Evolutionary conservation across 352 stramenopile genomes (phyloP), one percentile per base, ranked within the genome.

Genomic region (Globisporangium abappressorium): DNA sequence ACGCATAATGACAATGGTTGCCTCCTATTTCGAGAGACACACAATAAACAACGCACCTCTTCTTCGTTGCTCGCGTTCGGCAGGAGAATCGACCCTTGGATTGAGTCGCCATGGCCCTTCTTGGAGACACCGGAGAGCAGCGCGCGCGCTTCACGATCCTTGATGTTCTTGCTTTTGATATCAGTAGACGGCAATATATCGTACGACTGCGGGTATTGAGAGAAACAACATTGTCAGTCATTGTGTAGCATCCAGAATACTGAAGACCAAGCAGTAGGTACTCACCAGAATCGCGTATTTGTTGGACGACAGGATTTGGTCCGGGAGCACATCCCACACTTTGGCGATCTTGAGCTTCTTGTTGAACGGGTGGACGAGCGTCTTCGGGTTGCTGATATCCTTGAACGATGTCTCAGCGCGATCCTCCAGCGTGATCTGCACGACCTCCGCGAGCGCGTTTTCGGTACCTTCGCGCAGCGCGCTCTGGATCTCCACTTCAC

Each of bases 111-210:
- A 15, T 69, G 73, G 65, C 85, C 72, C 55, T 92, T 92, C 59
- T 90, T 92, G 38, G 85, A 84, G 30, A 95, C 77, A 22, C 84
- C 87, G 24, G 82, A 92, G 24, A 95, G 73, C 55, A 95, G 36
- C 41, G 87, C 85, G 63, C 83, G 87, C 41, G 79, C 79, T 53
- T 95, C 87, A 58, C 82, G 79, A 24, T 85, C 82, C n/a, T 73
- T 73, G 43, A 93, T 85, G 54, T 69, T 85, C 69, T 91, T 91
- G 66, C 79, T 86, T 46, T 91, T 90, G 56, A 92, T 69, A 70
- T 95, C 87, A 63, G 85, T 82, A 22, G 87, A 95, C 55, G 87
- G 87, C 58, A 95, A 65, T 51, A 95, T 85, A 79, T 95, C 87
- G 71, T 95, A 95, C 60, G 85, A 93, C 86, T 93, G 58, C 14